Evolutionary conservation across 306 rosid genomes (phyloP).

Genomic region (Rosa lucieae): DNA sequence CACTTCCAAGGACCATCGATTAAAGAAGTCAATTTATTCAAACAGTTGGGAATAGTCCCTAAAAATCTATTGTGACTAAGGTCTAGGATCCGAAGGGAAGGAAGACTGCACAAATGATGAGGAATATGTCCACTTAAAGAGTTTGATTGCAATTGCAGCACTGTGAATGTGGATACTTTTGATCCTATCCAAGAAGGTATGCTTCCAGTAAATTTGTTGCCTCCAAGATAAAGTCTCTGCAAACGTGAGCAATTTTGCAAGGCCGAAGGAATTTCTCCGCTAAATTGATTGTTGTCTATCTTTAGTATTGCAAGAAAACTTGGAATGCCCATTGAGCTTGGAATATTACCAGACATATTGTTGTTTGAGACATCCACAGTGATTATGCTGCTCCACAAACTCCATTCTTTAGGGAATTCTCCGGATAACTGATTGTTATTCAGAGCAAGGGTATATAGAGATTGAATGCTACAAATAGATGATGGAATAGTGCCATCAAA

Average conservation of each 20-base stretch:
- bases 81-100: background rate
- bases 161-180: too few relatives aligned
- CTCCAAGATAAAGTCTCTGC: background rate
- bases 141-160: background rate
- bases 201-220: background rate
- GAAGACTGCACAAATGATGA: background rate
- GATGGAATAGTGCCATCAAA: background rate
- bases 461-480: background rate
- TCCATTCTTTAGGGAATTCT: background rate
- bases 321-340: background rate
- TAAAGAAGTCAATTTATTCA: background rate
- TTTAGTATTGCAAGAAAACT: accelerated
- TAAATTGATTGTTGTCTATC: background rate
- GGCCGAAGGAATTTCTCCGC: background rate
- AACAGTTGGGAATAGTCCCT: background rate
- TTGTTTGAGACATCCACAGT: background rate
- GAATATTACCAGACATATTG: background rate
- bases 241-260: background rate
- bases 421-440: background rate
- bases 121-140: background rate
- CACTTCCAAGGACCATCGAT: background rate
- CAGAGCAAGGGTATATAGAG: accelerated
- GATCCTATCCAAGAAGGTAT: background rate
- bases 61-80: background rate
- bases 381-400: accelerated